Evolutionary conservation across 2,329 filamentous ascomycete species (phyloP), one percentile per base, ranked within the genome.

Genomic region (Arthrobotrys musiformis): DNA sequence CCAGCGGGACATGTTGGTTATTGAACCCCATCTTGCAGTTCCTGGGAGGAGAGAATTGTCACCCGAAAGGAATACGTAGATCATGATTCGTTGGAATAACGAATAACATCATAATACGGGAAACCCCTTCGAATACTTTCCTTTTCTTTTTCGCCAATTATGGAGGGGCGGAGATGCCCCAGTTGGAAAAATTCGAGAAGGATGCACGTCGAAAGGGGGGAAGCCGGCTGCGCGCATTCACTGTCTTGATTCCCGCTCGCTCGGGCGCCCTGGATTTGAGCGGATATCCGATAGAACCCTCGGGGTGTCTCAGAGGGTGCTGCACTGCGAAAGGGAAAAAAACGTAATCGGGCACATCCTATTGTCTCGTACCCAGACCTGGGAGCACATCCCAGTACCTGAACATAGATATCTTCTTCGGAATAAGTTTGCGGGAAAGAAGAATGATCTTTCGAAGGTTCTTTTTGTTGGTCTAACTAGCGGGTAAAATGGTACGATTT

Each of bases 31-130:
- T n/a, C 17, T 46, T 24, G 50, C n/a, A 58, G 19, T 17, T 28
- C 19, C 44, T 44, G 42, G 61, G 44, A 52, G 15, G 8, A n/a
- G 40, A 26, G 35, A n/a, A n/a, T 15, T 37, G 40, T 52, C 61
- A 54, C 42, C 62, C 46, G 62, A 54, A 52, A 52, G 62, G 62
- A 56, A 42, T 40, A n/a, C n/a, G n/a, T n/a, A 40, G 30, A 40
- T 24, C 0, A 4, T 26, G 48, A 67, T 67, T 52, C 48, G 35
- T 11, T 24, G 28, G 26, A 17, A 26, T 22, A 2, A 2, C n/a
- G n/a, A n/a, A n/a, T n/a, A n/a, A n/a, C n/a, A n/a, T n/a, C n/a
- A n/a, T n/a, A n/a, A n/a, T n/a, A 11, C 40, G 44, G 61, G 37
- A 48, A 50, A 37, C 30, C 17, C n/a, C 9, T 42, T 19, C 1